Percentiles rank a stretch among this genome's conserved stretches.
Conservation (phyloP, 2,329 filamentous ascomycete species). For the Sarocladium kiliense region DNA sequence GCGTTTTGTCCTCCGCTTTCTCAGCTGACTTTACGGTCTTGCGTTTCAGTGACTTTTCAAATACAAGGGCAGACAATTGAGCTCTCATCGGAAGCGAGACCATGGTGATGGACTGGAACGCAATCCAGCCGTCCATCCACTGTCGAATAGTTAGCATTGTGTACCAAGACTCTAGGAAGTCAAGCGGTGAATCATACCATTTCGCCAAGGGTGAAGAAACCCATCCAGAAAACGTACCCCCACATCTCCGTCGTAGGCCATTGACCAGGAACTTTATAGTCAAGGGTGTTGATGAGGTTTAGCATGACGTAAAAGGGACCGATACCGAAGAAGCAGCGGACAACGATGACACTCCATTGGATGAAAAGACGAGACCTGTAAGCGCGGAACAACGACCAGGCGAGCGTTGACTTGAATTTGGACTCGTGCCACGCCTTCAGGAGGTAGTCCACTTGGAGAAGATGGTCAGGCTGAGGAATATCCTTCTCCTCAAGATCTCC, state of each 20-base stretch:
- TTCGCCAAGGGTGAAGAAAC: constrained; percentile 51
- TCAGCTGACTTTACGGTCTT: constrained; percentile 68
- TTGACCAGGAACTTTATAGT: constrained; percentile 43
- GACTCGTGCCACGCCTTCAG: constrained; percentile 44
- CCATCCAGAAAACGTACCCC: constrained; percentile 64
- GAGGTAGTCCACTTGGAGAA: constrained; percentile 44
- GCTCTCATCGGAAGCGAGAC: constrained; percentile 62
- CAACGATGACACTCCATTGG: constrained; percentile 54
- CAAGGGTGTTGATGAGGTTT: constrained; percentile 59
- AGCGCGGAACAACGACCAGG: constrained; percentile 53
- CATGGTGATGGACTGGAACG: constrained; percentile 60
- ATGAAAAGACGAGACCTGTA: constrained; percentile 51
- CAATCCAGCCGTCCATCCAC: constrained; percentile 60
- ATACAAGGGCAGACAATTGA: constrained; percentile 67
- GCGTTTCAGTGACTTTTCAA: constrained; percentile 69
- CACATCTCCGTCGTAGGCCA: constrained; percentile 50
- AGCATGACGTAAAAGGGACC: constrained; percentile 66
- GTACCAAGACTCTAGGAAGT: neutral
- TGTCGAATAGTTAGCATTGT: constrained; percentile 17
- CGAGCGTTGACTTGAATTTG: constrained; percentile 46
- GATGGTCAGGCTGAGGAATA: constrained; percentile 55
- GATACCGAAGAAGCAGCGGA: constrained; percentile 56
- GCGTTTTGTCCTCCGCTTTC: constrained; percentile 27
- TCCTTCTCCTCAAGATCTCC: constrained; percentile 57
- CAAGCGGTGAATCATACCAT: constrained; percentile 23